Evolutionary conservation across 164 flowering plant genomes (phyloP).

Genomic region (Nymphaea thermarum): DNA sequence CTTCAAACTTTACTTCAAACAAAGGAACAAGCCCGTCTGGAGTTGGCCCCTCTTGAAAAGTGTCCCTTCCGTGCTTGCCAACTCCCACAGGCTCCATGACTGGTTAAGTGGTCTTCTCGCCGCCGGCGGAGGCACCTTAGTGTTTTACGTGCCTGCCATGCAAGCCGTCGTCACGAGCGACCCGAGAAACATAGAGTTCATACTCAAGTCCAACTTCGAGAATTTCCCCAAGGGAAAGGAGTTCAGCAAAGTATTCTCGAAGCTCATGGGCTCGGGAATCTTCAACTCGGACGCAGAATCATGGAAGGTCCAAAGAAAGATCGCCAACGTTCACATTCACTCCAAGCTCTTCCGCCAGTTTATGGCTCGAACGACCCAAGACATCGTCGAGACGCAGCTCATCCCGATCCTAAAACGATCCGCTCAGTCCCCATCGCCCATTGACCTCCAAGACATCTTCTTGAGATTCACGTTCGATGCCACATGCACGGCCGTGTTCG

Average conservation of each 20-base stretch:
- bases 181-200: slow-evolving; percentile 5
- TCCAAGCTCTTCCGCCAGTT: not conserved
- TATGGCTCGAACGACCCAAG: not conserved
- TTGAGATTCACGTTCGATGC: slow-evolving; percentile 21
- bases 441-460: slow-evolving; percentile 11
- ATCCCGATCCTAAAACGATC: not conserved
- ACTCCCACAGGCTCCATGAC: not conserved
- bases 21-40: not conserved
- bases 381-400: slow-evolving; percentile 4
- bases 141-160: not conserved
- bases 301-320: slow-evolving; percentile 4
- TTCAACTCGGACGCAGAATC: slow-evolving; percentile 2
- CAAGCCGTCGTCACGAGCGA: slow-evolving; percentile 4
- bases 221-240: slow-evolving; percentile 8
- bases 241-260: not conserved
- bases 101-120: slow-evolving; percentile 1
- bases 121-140: not conserved
- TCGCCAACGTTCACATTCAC: not conserved
- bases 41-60: not conserved
- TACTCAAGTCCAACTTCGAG: slow-evolving; percentile 2
- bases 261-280: slow-evolving; percentile 5
- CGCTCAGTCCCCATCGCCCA: not conserved
- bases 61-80: slow-evolving; percentile 3
- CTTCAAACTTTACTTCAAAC: not conserved
- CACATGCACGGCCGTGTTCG: slow-evolving; percentile 17